Conservation (phyloP, 202 grass and related monocot genomes). For the Eragrostis tef region DNA sequence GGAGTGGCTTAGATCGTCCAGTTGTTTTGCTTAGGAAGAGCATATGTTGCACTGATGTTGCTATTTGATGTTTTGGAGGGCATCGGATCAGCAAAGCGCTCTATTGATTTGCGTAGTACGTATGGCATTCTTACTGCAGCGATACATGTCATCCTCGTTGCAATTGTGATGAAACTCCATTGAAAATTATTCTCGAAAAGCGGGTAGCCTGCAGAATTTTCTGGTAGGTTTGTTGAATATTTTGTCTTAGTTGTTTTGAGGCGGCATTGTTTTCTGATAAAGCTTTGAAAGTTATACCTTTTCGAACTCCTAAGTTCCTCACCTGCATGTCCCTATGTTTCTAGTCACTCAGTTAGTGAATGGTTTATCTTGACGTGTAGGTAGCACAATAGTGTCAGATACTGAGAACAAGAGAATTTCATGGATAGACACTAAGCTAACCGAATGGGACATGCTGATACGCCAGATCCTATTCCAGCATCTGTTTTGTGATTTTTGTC, state of each 20-base stretch:
- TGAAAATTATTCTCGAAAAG: neutral
- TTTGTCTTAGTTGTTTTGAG: constrained; percentile 13
- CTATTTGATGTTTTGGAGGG: constrained; percentile 30
- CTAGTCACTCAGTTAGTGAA: constrained; percentile 14
- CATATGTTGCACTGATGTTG: neutral
- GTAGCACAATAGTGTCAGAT: constrained; percentile 23
- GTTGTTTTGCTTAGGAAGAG: constrained; percentile 17
- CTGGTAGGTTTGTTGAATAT: constrained; percentile 27
- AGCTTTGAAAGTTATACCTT: constrained; percentile 22
- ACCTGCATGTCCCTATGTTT: neutral
- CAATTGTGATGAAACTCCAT: neutral
- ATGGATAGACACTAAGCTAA: constrained; percentile 27
- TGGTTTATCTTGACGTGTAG: constrained; percentile 14
- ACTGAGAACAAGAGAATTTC: constrained; percentile 28
- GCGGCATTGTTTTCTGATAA: constrained; percentile 4
- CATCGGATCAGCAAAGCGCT: neutral
- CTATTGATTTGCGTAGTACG: constrained; percentile 9
- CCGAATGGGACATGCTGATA: constrained; percentile 9
- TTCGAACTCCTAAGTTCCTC: constrained; percentile 2
- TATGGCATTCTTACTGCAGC: constrained; percentile 1
- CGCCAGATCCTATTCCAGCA: neutral
- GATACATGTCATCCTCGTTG: neutral
- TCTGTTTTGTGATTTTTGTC: constrained; percentile 29
- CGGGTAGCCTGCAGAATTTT: neutral
- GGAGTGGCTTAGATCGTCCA: constrained; percentile 4